Evolutionary conservation across 257 asterid genomes (phyloP), one percentile per base, ranked within the genome.

Genomic region (Rauvolfia tetraphylla): DNA sequence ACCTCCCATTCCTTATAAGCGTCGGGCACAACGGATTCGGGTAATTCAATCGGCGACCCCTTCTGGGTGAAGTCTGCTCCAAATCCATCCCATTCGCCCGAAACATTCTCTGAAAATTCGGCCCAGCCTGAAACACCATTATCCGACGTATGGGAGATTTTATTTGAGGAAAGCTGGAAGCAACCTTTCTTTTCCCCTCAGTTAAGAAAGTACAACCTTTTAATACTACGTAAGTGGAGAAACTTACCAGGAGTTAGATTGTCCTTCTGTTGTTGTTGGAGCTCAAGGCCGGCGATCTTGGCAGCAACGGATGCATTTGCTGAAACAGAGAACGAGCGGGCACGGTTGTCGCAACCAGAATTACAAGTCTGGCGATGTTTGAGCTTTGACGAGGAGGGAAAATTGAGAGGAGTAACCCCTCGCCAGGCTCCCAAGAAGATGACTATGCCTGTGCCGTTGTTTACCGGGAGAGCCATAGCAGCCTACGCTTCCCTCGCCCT

Each of bases 71-170:
- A 95, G 71, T 95, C 93, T 5, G 96, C 98, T 62, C 97, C 97
- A 20, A 84, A 92, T 29, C 98, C 98, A 75, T 95, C 98, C 98
- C 98, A 95, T 85, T 95, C 98, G 0, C 98, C 98, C 0, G 96
- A 90, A 22, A 91, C 91, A 14, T 83, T 91, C 75, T 83, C 87
- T 0, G 87, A 83, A 71, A 95, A 92, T 77, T 78, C 90, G 38
- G 44, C 63, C 98, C 98, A 92, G 59, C 88, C 92, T 83, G 84
- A 74, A 51, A 51, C 57, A 51, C 53, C 53, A 49, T 3, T 49
- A 49, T 49, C 56, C 56, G 5, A 2, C 6, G 2, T 49, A 49
- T 49, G 56, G 22, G 56, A 49, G 56, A 49, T 49, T 14, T 46
- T 13, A 49, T 49, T 49, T 49, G 70, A 17, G 70, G 59, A 53